Evolutionary conservation across 352 stramenopile genomes (phyloP).

Genomic region (Phytophthora europaea): DNA sequence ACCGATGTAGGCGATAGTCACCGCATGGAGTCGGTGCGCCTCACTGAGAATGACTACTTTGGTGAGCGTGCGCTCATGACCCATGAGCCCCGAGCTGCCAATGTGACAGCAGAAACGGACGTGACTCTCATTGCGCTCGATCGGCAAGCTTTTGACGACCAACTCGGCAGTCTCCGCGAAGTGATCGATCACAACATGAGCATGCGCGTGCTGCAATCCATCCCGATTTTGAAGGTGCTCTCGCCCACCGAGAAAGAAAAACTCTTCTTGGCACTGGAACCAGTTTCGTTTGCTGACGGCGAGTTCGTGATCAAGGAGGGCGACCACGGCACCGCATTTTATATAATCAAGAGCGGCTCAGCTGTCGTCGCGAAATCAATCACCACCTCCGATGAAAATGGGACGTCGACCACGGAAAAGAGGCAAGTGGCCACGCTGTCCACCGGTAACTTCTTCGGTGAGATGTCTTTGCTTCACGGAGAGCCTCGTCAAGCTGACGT

Average conservation of each 20-base stretch:
- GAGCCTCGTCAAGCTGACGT: conserved; percentile 72
- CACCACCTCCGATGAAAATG: conserved; percentile 42
- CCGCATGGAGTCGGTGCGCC: conserved; percentile 46
- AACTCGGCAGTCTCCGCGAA: conserved; percentile 93
- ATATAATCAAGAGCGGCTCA: conserved; percentile 84
- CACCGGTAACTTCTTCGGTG: conserved; percentile 71
- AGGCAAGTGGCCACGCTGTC: conserved; percentile 68
- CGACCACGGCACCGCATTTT: conserved; percentile 78
- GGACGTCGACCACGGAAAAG: conserved; percentile 21
- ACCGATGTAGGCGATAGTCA: conserved; percentile 63
- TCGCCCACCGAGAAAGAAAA: conserved; percentile 67
- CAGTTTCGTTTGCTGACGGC: conserved; percentile 62
- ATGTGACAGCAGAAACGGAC: conserved; percentile 85
- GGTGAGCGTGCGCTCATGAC: conserved; percentile 94
- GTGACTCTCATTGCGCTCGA: conserved; percentile 88
- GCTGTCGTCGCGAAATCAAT: conserved; percentile 61
- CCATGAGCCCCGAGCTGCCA: conserved; percentile 89
- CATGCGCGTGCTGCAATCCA: conserved; percentile 79
- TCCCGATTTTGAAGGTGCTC: conserved; percentile 79
- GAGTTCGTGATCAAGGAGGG: conserved; percentile 73
- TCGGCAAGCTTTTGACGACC: conserved; percentile 94
- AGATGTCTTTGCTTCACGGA: conserved; percentile 76
- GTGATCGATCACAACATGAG: conserved; percentile 92
- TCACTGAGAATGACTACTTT: conserved; percentile 92
- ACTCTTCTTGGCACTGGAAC: conserved; percentile 67